These are phyloP conservation scores for barley (Hordeum vulgare) DNA, from an alignment of 176 grass and related monocot species.

Conservation along the genomic window MorexV3_pseudomolecules_assembly NC_058522.1:494977733-494978232, in stretches of 20 bases:
- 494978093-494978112: constrained; percentile 75
- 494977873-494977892: neutral
- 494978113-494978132: constrained; percentile 66
- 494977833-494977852: neutral
- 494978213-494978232: neutral
- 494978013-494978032: constrained; percentile 79
- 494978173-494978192: constrained; percentile 1
- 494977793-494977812: neutral
- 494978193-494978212: constrained; percentile 26
- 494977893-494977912: constrained; percentile 47
- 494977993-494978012: constrained; percentile 82
- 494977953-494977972: constrained; percentile 73
- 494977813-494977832: neutral
- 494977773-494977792: neutral
- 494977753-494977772: neutral
- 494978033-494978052: constrained; percentile 71
- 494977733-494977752: neutral
- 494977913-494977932: constrained; percentile 28
- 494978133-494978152: constrained; percentile 74
- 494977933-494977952: constrained; percentile 82
- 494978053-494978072: constrained; percentile 26
- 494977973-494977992: constrained; percentile 65
- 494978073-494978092: constrained; percentile 65
- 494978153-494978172: constrained; percentile 52
- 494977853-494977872: neutral